Conservation (phyloP, 768 basidiomycete species). For the Boletus patriciae region DNA sequence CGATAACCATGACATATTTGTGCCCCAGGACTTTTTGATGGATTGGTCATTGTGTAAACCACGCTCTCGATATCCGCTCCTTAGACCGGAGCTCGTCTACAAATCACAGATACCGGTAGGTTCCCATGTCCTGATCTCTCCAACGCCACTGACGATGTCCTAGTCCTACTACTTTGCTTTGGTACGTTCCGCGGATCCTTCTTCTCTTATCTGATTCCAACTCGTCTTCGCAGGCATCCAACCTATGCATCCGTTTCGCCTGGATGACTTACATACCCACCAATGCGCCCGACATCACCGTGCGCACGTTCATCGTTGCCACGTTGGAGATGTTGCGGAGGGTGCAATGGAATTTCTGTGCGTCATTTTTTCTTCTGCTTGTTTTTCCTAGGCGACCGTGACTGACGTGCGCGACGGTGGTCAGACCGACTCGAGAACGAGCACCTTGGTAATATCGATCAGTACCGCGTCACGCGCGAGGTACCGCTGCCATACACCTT, state of each 20-base stretch:
- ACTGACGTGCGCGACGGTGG: neutral
- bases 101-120: slow-evolving; percentile 57
- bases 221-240: slow-evolving; percentile 53
- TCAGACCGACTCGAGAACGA: slow-evolving; percentile 86
- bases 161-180: slow-evolving; percentile 81
- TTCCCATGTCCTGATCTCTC: neutral
- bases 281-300: slow-evolving; percentile 44
- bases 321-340: slow-evolving; percentile 76
- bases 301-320: slow-evolving; percentile 68
- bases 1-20: neutral
- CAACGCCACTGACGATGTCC: neutral
- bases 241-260: slow-evolving; percentile 72
- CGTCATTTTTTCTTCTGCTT: slow-evolving; percentile 26
- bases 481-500: slow-evolving; percentile 78
- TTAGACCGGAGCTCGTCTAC: slow-evolving; percentile 78
- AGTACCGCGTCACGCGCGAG: slow-evolving; percentile 85
- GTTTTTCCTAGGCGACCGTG: neutral
- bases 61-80: slow-evolving; percentile 52
- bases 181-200: slow-evolving; percentile 38
- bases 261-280: slow-evolving; percentile 81
- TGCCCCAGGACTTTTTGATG: slow-evolving; percentile 78
- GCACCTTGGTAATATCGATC: slow-evolving; percentile 94
- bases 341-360: slow-evolving; percentile 91
- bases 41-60: slow-evolving; percentile 85
- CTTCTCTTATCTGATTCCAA: neutral